Evolutionary conservation across 805 yeast species (phyloP).

Genomic region (Suhomyces canberraensis): DNA sequence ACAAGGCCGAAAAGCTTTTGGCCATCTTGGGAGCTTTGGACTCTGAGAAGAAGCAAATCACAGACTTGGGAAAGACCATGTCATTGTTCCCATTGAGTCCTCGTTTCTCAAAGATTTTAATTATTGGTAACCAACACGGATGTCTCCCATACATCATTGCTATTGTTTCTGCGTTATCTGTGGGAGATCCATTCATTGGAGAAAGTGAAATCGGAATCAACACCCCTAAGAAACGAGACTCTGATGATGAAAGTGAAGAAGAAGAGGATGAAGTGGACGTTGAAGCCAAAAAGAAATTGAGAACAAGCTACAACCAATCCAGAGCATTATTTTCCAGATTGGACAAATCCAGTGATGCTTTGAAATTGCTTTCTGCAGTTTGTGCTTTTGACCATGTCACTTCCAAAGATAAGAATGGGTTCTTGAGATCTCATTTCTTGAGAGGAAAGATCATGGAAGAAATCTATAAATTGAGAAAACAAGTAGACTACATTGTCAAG

Average conservation of each 20-base stretch:
- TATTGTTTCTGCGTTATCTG: conserved; percentile 85
- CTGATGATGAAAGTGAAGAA: conserved; percentile 33
- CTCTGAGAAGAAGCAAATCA: conserved; percentile 49
- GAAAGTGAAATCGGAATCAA: conserved; percentile 71
- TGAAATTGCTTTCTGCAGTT: conserved; percentile 72
- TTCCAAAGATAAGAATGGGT: conserved; percentile 39
- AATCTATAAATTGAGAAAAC: conserved; percentile 74
- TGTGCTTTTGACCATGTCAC: conserved; percentile 85
- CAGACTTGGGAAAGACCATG: conserved; percentile 82
- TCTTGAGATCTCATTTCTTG: conserved; percentile 61
- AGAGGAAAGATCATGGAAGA: conserved; percentile 84
- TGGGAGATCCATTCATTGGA: conserved; percentile 83
- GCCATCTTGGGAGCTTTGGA: conserved; percentile 76
- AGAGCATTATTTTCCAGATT: conserved; percentile 60
- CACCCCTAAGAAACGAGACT: conserved; percentile 12
- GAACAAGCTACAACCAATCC: conserved; percentile 56
- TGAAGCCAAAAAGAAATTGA: conserved; percentile 39
- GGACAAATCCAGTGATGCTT: conserved; percentile 72
- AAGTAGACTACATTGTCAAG: conserved; percentile 71
- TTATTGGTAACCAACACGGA: conserved; percentile 80
- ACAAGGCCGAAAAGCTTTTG: conserved; percentile 64
- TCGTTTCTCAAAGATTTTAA: conserved; percentile 83
- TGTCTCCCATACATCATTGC: conserved; percentile 90
- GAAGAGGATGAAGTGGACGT: conserved; percentile 33
- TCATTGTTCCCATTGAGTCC: conserved; percentile 91